Conservation (phyloP, 257 asterid genomes). For the Ehretia macrophylla region DNA sequence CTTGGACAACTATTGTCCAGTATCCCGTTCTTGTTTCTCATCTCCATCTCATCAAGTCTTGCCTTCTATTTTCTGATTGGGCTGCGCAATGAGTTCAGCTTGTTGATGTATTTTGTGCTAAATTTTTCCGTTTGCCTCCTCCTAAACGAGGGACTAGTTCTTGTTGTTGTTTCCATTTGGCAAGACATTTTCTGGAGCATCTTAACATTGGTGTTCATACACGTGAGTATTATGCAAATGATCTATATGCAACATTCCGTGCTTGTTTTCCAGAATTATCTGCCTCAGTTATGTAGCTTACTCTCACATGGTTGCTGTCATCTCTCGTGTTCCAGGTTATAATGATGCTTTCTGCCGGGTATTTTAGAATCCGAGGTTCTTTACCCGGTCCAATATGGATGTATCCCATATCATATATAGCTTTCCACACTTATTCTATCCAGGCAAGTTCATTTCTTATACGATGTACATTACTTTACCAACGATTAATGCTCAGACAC, state of each 20-base stretch:
- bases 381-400: constrained; percentile 78
- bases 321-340: constrained; percentile 47
- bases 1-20: constrained; percentile 85
- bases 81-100: constrained; percentile 75
- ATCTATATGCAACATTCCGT: too few relatives aligned
- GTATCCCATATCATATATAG: constrained; percentile 81
- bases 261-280: too few relatives aligned
- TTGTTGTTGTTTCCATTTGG: constrained; percentile 60
- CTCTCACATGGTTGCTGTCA: too few relatives aligned
- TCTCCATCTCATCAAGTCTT: constrained; percentile 82
- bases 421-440: constrained; percentile 88
- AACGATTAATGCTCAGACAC: too few relatives aligned
- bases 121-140: constrained; percentile 82
- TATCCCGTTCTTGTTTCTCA: constrained; percentile 88
- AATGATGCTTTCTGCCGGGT: constrained; percentile 94
- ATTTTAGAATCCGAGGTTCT: constrained; percentile 74
- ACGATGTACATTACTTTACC: too few relatives aligned
- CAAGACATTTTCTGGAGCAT: constrained; percentile 72
- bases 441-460: constrained; percentile 53
- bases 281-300: too few relatives aligned
- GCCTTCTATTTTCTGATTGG: constrained; percentile 90
- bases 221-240: constrained; percentile 43
- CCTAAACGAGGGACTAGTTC: constrained; percentile 82
- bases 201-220: constrained; percentile 52
- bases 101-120: constrained; percentile 74